phyloP scores from a whole-genome alignment of 495 filamentous ascomycete species.

The Chaetomium cochliodes region DNA sequence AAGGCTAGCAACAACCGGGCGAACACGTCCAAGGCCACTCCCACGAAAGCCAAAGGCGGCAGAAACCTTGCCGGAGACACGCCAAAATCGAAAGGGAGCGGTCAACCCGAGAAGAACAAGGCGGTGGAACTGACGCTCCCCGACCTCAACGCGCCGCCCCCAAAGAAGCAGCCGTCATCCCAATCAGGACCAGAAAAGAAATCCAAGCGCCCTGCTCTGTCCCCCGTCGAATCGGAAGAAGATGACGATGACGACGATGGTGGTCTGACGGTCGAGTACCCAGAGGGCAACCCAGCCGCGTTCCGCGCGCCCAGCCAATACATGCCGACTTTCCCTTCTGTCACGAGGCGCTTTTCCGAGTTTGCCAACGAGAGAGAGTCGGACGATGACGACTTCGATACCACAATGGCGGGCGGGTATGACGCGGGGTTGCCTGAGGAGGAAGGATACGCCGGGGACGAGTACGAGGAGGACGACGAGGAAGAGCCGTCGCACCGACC shows the following conservation, averaged over 20 bases:
- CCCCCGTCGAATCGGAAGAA: conserved; percentile 36
- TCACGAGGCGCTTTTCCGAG: conserved; percentile 45
- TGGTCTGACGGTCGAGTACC: conserved; percentile 48
- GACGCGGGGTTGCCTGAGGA: conserved; percentile 9
- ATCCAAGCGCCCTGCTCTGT: conserved; percentile 24
- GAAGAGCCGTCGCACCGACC: background rate
- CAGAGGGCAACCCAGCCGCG: conserved; percentile 36
- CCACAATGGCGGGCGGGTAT: conserved; percentile 18
- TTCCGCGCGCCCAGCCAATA: conserved; percentile 34
- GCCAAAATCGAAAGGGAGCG: conserved; percentile 16
- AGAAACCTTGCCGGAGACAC: conserved; percentile 14
- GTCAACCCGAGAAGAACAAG: conserved; percentile 24
- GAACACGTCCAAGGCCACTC: background rate
- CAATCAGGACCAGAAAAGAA: conserved; percentile 28
- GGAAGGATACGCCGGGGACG: conserved; percentile 15
- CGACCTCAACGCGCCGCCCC: conserved; percentile 9
- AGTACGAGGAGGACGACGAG: conserved; percentile 21
- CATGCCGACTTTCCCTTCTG: conserved; percentile 36
- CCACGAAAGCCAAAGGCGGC: conserved; percentile 27
- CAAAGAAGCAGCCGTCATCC: conserved; percentile 6
- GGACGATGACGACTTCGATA: conserved; percentile 42
- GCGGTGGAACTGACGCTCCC: conserved; percentile 30
- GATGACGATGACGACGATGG: conserved; percentile 48
- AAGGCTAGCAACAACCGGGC: conserved; percentile 30
- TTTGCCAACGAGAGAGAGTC: conserved; percentile 34